These are phyloP conservation scores for Botrytis paeoniae DNA, from an alignment of 2,329 filamentous ascomycete species.

Conservation along the genomic window DNA sequence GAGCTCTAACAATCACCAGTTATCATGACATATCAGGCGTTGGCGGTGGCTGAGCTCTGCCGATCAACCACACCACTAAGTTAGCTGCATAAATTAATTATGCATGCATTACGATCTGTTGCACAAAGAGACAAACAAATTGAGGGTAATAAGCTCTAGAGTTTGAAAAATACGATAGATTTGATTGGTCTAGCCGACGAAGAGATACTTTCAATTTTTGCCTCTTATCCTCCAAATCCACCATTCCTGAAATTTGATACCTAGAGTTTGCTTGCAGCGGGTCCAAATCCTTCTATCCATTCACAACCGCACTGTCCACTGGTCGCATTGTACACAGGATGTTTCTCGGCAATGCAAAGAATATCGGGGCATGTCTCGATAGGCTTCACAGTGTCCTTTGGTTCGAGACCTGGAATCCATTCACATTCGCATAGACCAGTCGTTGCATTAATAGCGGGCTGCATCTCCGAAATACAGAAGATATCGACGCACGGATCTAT, in stretches of 20 bases:
- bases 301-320: slow-evolving; percentile 19
- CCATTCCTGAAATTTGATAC: not conserved
- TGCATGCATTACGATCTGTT: not conserved
- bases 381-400: not conserved
- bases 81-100: not conserved
- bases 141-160: not conserved
- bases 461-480: slow-evolving; percentile 23
- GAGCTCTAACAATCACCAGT: not conserved
- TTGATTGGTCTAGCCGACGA: not conserved
- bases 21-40: not conserved
- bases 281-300: slow-evolving; percentile 20
- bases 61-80: not conserved
- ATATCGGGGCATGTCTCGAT: not conserved
- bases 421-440: slow-evolving; percentile 20
- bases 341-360: slow-evolving; percentile 20
- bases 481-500: slow-evolving; percentile 15
- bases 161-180: not conserved
- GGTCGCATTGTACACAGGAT: slow-evolving; percentile 17
- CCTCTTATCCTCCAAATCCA: not conserved
- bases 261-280: slow-evolving; percentile 9
- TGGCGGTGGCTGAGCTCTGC: not conserved
- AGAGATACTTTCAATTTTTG: not conserved
- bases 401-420: slow-evolving; percentile 18
- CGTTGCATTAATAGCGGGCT: slow-evolving; percentile 14
- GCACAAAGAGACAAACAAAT: not conserved